Conservation (phyloP, 2,329 filamentous ascomycete species). For the Stachybotrys echinatus region DNA sequence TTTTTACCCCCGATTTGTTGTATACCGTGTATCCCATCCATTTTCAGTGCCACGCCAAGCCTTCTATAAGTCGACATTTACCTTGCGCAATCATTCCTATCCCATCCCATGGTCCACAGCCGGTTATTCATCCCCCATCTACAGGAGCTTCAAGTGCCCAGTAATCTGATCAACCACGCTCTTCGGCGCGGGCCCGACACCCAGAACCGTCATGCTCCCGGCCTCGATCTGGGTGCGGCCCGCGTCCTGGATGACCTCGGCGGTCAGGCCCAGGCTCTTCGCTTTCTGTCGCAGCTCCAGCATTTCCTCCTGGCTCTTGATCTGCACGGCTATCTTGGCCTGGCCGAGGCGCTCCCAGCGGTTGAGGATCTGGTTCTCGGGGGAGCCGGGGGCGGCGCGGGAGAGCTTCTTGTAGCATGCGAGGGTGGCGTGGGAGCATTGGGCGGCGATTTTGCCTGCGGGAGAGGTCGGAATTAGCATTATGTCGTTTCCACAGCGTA, state of each 20-base stretch:
- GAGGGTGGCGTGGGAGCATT: slow-evolving; percentile 92
- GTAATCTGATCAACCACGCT: slow-evolving; percentile 84
- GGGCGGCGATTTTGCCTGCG: slow-evolving; percentile 91
- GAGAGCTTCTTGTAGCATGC: slow-evolving; percentile 89
- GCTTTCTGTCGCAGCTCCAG: slow-evolving; percentile 71
- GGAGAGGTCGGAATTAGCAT: slow-evolving; percentile 1
- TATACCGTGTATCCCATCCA: background rate
- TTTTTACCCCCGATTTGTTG: too few relatives aligned
- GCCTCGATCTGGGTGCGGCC: slow-evolving; percentile 94
- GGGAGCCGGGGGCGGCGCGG: slow-evolving; percentile 45
- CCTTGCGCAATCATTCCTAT: too few relatives aligned
- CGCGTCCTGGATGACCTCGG: slow-evolving; percentile 90
- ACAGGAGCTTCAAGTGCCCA: slow-evolving; percentile 78
- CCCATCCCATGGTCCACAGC: too few relatives aligned
- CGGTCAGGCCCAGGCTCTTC: slow-evolving; percentile 76
- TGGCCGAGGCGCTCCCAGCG: slow-evolving; percentile 86
- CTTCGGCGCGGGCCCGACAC: slow-evolving; percentile 76
- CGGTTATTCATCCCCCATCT: slow-evolving; percentile 19
- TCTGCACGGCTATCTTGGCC: slow-evolving; percentile 88
- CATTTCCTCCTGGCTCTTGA: slow-evolving; percentile 80
- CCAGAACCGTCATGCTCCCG: slow-evolving; percentile 87
- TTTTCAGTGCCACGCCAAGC: too few relatives aligned
- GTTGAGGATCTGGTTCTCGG: slow-evolving; percentile 60
- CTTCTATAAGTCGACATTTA: too few relatives aligned
- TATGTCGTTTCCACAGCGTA: too few relatives aligned